Evolutionary conservation across 108 stramenopile genomes (phyloP).

Genomic region (Pseudonitzschia pungens): DNA sequence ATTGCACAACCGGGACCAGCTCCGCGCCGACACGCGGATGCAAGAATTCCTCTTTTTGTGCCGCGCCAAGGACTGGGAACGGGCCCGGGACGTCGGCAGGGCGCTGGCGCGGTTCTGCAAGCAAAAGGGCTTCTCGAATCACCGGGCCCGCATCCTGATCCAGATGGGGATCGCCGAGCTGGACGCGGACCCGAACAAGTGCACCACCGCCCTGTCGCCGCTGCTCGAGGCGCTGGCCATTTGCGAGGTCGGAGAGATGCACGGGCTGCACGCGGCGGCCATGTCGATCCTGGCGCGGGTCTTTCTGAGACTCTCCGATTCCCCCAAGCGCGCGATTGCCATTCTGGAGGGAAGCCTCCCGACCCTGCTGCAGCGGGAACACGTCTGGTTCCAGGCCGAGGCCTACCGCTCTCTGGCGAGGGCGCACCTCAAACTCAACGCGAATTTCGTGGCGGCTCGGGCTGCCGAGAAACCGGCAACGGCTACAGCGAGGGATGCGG

Average conservation of each 20-base stretch:
- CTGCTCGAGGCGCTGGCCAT: slow-evolving; percentile 69
- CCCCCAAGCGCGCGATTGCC: slow-evolving; percentile 55
- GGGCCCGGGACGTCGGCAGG: slow-evolving; percentile 30
- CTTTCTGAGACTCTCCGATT: slow-evolving; percentile 50
- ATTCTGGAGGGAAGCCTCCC: slow-evolving; percentile 62
- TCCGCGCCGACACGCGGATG: slow-evolving; percentile 28
- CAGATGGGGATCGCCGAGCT: slow-evolving; percentile 55
- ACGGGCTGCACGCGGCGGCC: slow-evolving; percentile 74
- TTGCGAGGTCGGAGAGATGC: slow-evolving; percentile 56
- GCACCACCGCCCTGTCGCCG: slow-evolving; percentile 44
- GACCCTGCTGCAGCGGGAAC: slow-evolving; percentile 60
- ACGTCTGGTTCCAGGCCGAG: slow-evolving; percentile 67
- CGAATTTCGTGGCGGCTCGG: not conserved
- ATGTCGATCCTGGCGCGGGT: slow-evolving; percentile 60
- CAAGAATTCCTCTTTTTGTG: slow-evolving; percentile 31
- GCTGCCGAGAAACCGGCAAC: slow-evolving; percentile 4
- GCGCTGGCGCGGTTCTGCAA: slow-evolving; percentile 15
- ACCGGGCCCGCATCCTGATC: slow-evolving; percentile 54
- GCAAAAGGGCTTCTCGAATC: slow-evolving; percentile 35
- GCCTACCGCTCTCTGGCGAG: slow-evolving; percentile 76
- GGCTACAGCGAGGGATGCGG: slow-evolving; percentile 9
- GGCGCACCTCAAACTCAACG: slow-evolving; percentile 51
- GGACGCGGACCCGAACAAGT: slow-evolving; percentile 39
- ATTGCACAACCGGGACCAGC: slow-evolving; percentile 22
- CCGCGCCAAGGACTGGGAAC: slow-evolving; percentile 33